These are phyloP conservation scores for Fusarium neocosmosporiellum DNA, from an alignment of 2,329 filamentous ascomycete species.

Conservation along the genomic window DNA sequence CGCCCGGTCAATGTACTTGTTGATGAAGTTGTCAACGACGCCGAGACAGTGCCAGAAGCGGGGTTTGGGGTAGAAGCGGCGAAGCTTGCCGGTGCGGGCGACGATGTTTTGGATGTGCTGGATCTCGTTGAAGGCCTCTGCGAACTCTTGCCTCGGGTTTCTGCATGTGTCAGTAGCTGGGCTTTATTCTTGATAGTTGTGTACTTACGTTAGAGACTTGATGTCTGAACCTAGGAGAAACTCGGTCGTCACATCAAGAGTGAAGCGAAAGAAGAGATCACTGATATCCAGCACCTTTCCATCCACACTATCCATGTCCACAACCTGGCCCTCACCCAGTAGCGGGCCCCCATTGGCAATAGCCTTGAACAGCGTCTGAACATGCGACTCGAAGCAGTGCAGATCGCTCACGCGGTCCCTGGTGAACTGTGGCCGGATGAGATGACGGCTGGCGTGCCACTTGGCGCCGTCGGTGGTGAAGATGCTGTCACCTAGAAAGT, in stretches of 20 bases:
- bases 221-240: slow-evolving; percentile 86
- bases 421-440: slow-evolving; percentile 88
- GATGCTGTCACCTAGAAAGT: slow-evolving; percentile 80
- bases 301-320: slow-evolving; percentile 72
- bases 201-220: slow-evolving; percentile 65
- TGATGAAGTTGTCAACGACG: slow-evolving; percentile 80
- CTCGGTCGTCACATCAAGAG: slow-evolving; percentile 86
- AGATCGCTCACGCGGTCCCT: slow-evolving; percentile 86
- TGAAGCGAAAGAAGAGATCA: slow-evolving; percentile 85
- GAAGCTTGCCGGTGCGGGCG: slow-evolving; percentile 72
- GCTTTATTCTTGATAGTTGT: no score
- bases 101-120: slow-evolving; percentile 79
- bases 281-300: slow-evolving; percentile 74
- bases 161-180: neutral
- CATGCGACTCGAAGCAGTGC: slow-evolving; percentile 82
- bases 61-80: slow-evolving; percentile 70
- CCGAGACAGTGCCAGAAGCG: slow-evolving; percentile 73
- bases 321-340: slow-evolving; percentile 69
- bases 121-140: slow-evolving; percentile 83
- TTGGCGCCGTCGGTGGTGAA: slow-evolving; percentile 82
- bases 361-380: slow-evolving; percentile 76
- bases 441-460: slow-evolving; percentile 84
- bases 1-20: slow-evolving; percentile 80
- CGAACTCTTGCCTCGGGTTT: slow-evolving; percentile 74
- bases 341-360: slow-evolving; percentile 70